A percentile compares a stretch with the other conserved stretches of the same genome.
These are phyloP conservation scores for Colletotrichum incanum DNA, from an alignment of 2,329 filamentous ascomycete species.

Conservation along the genomic window DNA sequence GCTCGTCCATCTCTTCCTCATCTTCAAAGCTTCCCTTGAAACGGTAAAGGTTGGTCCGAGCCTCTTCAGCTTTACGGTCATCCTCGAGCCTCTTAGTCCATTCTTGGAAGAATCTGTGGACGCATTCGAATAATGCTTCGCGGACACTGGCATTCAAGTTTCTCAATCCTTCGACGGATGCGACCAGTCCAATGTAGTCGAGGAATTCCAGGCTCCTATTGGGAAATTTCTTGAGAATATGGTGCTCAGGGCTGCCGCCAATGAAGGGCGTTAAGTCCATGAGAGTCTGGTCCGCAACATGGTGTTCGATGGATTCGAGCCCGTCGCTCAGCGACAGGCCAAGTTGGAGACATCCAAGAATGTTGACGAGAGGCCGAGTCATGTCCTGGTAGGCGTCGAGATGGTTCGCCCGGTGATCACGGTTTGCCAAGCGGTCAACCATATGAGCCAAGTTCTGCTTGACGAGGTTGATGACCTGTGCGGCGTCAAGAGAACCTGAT, in stretches of 20 bases:
- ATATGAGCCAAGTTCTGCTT: slow-evolving; percentile 77
- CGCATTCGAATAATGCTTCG: slow-evolving; percentile 73
- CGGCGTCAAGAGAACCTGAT: slow-evolving; percentile 50
- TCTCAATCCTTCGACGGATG: slow-evolving; percentile 64
- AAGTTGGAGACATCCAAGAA: slow-evolving; percentile 84
- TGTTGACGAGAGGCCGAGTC: slow-evolving; percentile 81
- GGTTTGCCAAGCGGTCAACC: slow-evolving; percentile 76
- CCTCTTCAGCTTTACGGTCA: slow-evolving; percentile 82
- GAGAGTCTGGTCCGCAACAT: slow-evolving; percentile 48
- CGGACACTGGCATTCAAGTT: slow-evolving; percentile 61
- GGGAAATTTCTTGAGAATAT: slow-evolving; percentile 43
- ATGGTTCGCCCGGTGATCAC: slow-evolving; percentile 75
- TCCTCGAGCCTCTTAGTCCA: slow-evolving; percentile 85
- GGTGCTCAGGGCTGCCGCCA: slow-evolving; percentile 55
- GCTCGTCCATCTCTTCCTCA: slow-evolving; percentile 80
- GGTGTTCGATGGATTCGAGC: slow-evolving; percentile 10
- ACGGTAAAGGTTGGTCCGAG: slow-evolving; percentile 83
- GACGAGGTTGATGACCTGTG: slow-evolving; percentile 65
- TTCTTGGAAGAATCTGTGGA: slow-evolving; percentile 82
- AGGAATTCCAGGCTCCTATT: slow-evolving; percentile 66
- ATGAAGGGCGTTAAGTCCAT: slow-evolving; percentile 70
- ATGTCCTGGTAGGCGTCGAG: slow-evolving; percentile 91
- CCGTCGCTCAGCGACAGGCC: slow-evolving; percentile 78
- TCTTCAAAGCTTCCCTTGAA: slow-evolving; percentile 86
- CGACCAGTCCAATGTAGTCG: slow-evolving; percentile 61